Conservation (phyloP, 805 yeast genomes). For the Wickerhamiella hasegawae region DNA sequence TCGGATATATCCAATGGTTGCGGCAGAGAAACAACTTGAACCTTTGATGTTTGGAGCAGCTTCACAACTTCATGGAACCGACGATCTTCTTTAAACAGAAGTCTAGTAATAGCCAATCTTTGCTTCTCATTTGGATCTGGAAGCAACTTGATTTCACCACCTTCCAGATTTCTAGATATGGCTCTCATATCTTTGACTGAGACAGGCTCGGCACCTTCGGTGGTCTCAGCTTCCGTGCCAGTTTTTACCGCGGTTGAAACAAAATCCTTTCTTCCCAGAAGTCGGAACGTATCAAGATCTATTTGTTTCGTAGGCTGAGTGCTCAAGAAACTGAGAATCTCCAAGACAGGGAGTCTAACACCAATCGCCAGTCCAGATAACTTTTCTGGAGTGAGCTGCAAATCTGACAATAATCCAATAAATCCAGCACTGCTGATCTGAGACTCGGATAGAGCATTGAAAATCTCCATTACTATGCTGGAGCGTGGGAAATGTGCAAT, state of each 20-base stretch:
- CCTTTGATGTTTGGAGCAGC: slow-evolving; percentile 51
- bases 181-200: not conserved
- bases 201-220: no score
- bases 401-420: not conserved
- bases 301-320: not conserved
- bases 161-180: not conserved
- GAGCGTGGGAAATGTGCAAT: not conserved
- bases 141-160: not conserved
- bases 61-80: slow-evolving; percentile 64
- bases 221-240: no score
- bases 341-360: not conserved
- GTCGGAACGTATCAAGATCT: not conserved
- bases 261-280: not conserved
- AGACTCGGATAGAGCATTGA: not conserved
- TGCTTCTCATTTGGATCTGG: slow-evolving; percentile 54
- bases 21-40: slow-evolving; percentile 32
- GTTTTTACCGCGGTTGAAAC: no score
- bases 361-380: not conserved
- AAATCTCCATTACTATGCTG: not conserved
- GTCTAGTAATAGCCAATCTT: slow-evolving; percentile 51
- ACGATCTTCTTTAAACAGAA: slow-evolving; percentile 63
- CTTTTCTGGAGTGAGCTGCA: not conserved
- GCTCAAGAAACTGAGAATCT: not conserved
- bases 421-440: not conserved
- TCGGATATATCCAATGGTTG: slow-evolving; percentile 32